Percentiles rank a stretch among this genome's conserved stretches.
Evolutionary conservation across 2,329 filamentous ascomycete species (phyloP).

Genomic region (Penicillium oxalicum): DNA sequence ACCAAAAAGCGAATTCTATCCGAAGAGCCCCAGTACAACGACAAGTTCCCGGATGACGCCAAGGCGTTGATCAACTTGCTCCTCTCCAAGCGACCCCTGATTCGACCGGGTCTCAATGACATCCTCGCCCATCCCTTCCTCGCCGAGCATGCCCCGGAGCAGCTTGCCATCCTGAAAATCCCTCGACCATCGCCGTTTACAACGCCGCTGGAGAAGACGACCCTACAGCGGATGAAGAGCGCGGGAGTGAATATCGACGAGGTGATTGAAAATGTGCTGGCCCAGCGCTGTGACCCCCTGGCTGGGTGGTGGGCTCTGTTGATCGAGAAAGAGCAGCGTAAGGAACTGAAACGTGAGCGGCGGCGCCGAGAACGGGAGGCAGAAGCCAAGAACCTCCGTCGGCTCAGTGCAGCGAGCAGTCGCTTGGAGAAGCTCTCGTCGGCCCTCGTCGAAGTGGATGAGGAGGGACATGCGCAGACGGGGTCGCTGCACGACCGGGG

Average conservation of each 20-base stretch:
- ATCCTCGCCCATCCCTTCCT: constrained; percentile 86
- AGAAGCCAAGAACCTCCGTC: constrained; percentile 70
- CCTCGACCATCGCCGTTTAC: constrained; percentile 77
- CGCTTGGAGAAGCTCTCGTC: constrained; percentile 75
- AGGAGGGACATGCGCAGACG: constrained; percentile 54
- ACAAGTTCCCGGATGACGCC: constrained; percentile 71
- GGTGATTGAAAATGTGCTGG: constrained; percentile 87
- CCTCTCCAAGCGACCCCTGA: constrained; percentile 83
- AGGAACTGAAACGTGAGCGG: constrained; percentile 69
- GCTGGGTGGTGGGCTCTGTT: constrained; percentile 95
- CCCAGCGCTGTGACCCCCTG: constrained; percentile 81
- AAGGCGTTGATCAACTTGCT: constrained; percentile 69
- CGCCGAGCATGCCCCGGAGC: constrained; percentile 75
- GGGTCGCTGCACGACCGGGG: constrained; percentile 65
- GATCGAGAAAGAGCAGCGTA: constrained; percentile 89
- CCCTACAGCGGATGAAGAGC: constrained; percentile 83
- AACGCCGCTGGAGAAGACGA: constrained; percentile 82
- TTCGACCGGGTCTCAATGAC: constrained; percentile 75
- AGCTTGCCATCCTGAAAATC: constrained; percentile 81
- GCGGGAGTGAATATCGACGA: constrained; percentile 91
- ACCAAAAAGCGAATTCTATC: constrained; percentile 81
- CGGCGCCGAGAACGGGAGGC: constrained; percentile 80
- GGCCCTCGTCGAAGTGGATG: constrained; percentile 69
- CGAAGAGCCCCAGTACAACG: constrained; percentile 79
- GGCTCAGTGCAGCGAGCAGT: constrained; percentile 84